Conservation (phyloP, 2,329 filamentous ascomycete species). For the Hypomyces perniciosus region DNA sequence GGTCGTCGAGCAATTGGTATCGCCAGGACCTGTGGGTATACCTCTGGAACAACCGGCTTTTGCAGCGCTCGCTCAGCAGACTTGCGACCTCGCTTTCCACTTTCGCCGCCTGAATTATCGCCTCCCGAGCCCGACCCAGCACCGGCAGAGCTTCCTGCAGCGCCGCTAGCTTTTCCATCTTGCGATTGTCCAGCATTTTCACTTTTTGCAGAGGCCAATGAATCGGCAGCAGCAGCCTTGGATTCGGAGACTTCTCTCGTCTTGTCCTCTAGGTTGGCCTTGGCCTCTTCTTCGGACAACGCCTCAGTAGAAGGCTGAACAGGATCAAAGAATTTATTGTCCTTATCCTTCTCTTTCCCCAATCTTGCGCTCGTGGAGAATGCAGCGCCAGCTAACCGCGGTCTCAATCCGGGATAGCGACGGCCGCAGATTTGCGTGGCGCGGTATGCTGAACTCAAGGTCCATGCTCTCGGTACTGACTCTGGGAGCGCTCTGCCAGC, state of each 20-base stretch:
- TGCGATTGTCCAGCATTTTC: slow-evolving; percentile 30
- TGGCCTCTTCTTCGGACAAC: slow-evolving; percentile 47
- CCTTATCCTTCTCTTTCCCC: slow-evolving; percentile 37
- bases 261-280: slow-evolving; percentile 45
- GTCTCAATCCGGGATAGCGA: slow-evolving; percentile 24
- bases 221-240: slow-evolving; percentile 37
- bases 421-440: slow-evolving; percentile 27
- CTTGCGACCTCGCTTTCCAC: slow-evolving; percentile 67
- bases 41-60: slow-evolving; percentile 85
- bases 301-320: slow-evolving; percentile 27
- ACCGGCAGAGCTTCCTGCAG: slow-evolving; percentile 47
- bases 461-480: slow-evolving; percentile 22
- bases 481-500: slow-evolving; percentile 21
- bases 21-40: slow-evolving; percentile 96
- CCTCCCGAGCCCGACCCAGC: slow-evolving; percentile 43
- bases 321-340: slow-evolving; percentile 45
- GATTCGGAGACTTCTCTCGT: slow-evolving; percentile 44
- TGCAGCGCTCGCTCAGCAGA: slow-evolving; percentile 68
- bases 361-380: slow-evolving; percentile 33
- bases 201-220: slow-evolving; percentile 40
- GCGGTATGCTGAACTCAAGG: slow-evolving; percentile 22
- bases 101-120: slow-evolving; percentile 52
- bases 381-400: slow-evolving; percentile 23
- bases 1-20: slow-evolving; percentile 93
- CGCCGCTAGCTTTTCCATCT: slow-evolving; percentile 46